phyloP scores from a whole-genome alignment of 2,329 filamentous ascomycete species.

The Neoscytalidium dimidiatum region DNA sequence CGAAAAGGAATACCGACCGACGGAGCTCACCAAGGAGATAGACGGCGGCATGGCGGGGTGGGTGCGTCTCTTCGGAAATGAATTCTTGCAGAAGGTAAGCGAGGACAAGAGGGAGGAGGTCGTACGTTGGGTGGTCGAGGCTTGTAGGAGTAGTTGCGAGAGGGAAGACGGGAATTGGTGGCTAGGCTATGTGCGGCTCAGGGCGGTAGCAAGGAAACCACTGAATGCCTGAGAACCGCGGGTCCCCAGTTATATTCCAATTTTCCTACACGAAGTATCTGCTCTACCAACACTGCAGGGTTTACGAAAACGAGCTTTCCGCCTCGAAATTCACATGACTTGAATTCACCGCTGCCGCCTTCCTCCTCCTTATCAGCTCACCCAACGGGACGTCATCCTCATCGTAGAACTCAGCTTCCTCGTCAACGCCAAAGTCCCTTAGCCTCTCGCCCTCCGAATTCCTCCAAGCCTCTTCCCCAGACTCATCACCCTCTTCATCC shows the following conservation, averaged over 20 bases:
- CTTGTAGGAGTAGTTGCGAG: constrained; percentile 57
- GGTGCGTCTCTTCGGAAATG: constrained; percentile 64
- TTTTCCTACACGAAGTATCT: not conserved
- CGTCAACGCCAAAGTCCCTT: constrained; percentile 77
- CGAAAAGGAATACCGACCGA: constrained; percentile 68
- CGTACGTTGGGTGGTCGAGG: constrained; percentile 56
- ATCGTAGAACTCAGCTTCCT: constrained; percentile 68
- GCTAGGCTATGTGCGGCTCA: constrained; percentile 50
- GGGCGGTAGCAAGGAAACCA: constrained; percentile 29
- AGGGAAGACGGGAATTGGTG: constrained; percentile 56
- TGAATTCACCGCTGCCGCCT: not conserved
- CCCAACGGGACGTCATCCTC: constrained; percentile 70
- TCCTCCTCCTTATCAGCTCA: constrained; percentile 59
- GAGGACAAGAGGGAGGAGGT: constrained; percentile 53
- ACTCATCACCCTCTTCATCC: constrained; percentile 31
- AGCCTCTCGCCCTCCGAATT: constrained; percentile 76
- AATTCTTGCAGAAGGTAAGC: constrained; percentile 58
- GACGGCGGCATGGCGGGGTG: constrained; percentile 64
- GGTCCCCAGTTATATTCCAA: too few species aligned
- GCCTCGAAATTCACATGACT: not conserved
- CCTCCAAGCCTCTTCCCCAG: constrained; percentile 64
- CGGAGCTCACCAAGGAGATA: constrained; percentile 47
- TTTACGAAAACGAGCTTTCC: too few species aligned
- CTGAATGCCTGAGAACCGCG: not conserved
- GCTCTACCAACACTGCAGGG: too few species aligned